phyloP scores from a whole-genome alignment of 768 basidiomycete genomes.

The Lentinula lateritia region DNA sequence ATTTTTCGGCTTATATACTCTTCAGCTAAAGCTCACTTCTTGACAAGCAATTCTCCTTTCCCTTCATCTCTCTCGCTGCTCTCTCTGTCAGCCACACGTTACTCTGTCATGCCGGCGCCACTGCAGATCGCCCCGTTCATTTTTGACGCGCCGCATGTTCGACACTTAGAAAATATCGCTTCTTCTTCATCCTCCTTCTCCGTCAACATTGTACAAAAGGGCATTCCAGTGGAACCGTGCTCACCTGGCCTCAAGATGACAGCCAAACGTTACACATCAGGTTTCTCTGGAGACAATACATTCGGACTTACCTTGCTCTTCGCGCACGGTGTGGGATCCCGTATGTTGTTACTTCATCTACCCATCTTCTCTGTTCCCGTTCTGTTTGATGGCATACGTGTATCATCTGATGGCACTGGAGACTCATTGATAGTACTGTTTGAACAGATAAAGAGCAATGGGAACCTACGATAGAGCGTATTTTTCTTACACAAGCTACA shows the following conservation, averaged over 20 bases:
- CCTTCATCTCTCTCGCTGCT: not conserved
- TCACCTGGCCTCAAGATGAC: conserved; percentile 29
- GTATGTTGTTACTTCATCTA: conserved; percentile 23
- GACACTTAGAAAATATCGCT: not conserved
- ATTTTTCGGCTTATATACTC: not conserved
- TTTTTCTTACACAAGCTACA: conserved; percentile 24
- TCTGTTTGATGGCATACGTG: not conserved
- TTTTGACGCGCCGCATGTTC: not conserved
- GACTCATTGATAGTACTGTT: not conserved
- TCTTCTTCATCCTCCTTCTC: not conserved
- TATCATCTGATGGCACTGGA: not conserved
- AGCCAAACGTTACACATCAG: conserved; percentile 36
- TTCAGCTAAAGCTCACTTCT: not conserved
- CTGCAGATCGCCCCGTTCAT: not conserved
- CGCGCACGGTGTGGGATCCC: conserved; percentile 41
- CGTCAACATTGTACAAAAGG: not conserved
- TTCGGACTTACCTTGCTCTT: conserved; percentile 40
- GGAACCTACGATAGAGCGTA: conserved; percentile 38
- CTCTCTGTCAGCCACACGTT: not conserved
- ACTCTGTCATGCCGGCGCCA: not conserved
- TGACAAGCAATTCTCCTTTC: not conserved
- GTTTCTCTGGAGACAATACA: conserved; percentile 18
- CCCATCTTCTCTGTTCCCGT: not conserved
- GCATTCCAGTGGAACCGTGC: not conserved
- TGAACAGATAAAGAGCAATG: conserved; percentile 49